Percentiles rank a stretch among this genome's conserved stretches.
These are phyloP conservation scores for Filobasidium wieringae DNA, from an alignment of 768 basidiomycete genomes.

Conservation along the genomic window DNA sequence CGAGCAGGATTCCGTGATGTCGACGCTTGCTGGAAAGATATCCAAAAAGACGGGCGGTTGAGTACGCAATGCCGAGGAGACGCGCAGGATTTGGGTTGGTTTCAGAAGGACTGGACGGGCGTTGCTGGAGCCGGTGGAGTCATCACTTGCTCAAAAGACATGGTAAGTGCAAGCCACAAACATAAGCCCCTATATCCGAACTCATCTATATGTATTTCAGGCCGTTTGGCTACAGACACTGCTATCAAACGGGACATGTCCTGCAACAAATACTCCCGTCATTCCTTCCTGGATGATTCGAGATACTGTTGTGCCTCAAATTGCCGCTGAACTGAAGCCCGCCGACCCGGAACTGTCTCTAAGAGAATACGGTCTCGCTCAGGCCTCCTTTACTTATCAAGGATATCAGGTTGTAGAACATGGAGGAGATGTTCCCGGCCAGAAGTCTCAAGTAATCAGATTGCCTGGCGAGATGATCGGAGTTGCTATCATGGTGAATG, in stretches of 20 bases:
- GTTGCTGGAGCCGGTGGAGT: slow-evolving; percentile 28
- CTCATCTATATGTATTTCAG: slow-evolving; percentile 9
- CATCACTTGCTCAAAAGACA: slow-evolving; percentile 19
- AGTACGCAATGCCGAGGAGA: not conserved
- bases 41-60: not conserved
- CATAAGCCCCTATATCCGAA: slow-evolving; percentile 2
- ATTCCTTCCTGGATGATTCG: slow-evolving; percentile 16
- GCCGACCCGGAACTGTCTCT: slow-evolving; percentile 7
- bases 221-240: slow-evolving; percentile 25
- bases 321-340: not conserved
- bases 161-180: slow-evolving; percentile 18
- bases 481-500: slow-evolving; percentile 25
- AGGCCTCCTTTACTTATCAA: slow-evolving; percentile 20
- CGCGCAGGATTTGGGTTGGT: not conserved
- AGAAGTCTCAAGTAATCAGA: slow-evolving; percentile 16
- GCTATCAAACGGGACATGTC: slow-evolving; percentile 9
- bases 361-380: slow-evolving; percentile 25
- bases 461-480: slow-evolving; percentile 24
- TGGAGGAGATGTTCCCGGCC: slow-evolving; percentile 25
- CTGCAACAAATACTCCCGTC: slow-evolving; percentile 10
- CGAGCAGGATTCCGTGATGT: slow-evolving; percentile 8
- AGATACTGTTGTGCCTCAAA: slow-evolving; percentile 1
- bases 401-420: slow-evolving; percentile 21
- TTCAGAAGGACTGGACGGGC: slow-evolving; percentile 11
- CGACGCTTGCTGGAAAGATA: not conserved